A percentile compares a stretch with the other conserved stretches of the same genome.
These are phyloP conservation scores for Penicilliopsis zonata DNA, from an alignment of 495 filamentous ascomycete species.

Conservation along the genomic window DNA sequence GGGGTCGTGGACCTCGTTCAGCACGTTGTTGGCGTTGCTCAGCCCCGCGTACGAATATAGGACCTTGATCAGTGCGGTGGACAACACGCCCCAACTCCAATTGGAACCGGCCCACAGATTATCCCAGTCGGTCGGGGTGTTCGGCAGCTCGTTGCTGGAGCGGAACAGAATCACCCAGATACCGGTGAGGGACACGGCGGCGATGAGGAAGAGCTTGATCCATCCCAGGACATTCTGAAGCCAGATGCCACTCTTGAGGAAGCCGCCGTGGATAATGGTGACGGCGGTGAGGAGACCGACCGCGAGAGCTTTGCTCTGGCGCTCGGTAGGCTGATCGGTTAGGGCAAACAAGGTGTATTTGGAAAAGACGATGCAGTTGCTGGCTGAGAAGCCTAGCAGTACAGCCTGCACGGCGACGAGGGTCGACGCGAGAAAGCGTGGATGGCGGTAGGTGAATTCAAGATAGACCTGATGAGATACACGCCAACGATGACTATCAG, in stretches of 20 bases:
- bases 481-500: too few species aligned
- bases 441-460: slow-evolving; percentile 59
- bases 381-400: slow-evolving; percentile 53
- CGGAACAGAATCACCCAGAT: slow-evolving; percentile 28
- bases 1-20: slow-evolving; percentile 63
- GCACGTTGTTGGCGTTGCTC: slow-evolving; percentile 61
- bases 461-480: slow-evolving; percentile 42
- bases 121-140: slow-evolving; percentile 16
- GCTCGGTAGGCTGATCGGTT: slow-evolving; percentile 17
- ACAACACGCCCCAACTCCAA: slow-evolving; percentile 38
- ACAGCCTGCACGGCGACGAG: slow-evolving; percentile 57
- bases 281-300: slow-evolving; percentile 22
- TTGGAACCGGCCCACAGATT: slow-evolving; percentile 29
- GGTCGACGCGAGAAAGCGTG: slow-evolving; percentile 56
- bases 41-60: slow-evolving; percentile 61
- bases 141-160: slow-evolving; percentile 8
- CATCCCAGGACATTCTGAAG: slow-evolving; percentile 36
- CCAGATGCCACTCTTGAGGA: slow-evolving; percentile 24
- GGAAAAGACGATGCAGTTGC: slow-evolving; percentile 33
- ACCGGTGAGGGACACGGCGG: slow-evolving; percentile 31
- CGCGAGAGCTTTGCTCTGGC: slow-evolving; percentile 23
- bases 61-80: slow-evolving; percentile 61
- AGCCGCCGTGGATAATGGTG: slow-evolving; percentile 26
- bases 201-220: slow-evolving; percentile 35
- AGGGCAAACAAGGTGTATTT: slow-evolving; percentile 34